phyloP scores from a whole-genome alignment of 345 rosid genomes.

The Triadica sebifera region DNA sequence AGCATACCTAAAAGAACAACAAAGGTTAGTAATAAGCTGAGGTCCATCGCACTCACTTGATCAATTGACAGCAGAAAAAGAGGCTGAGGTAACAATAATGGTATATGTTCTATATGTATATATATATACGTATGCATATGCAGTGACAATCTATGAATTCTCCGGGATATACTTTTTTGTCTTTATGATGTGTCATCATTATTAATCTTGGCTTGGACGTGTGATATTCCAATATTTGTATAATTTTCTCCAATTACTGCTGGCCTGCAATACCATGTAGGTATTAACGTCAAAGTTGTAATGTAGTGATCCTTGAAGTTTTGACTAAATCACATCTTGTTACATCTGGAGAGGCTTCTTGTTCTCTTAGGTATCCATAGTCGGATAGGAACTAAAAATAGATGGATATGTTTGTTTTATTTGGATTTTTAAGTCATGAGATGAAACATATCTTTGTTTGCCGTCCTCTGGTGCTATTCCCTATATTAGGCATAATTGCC shows the following conservation, averaged over 20 bases:
- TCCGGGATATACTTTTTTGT: constrained; percentile 1
- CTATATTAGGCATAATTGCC: too few species aligned
- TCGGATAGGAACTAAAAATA: background rate
- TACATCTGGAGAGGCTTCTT: background rate
- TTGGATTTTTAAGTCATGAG: background rate
- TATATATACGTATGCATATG: too few species aligned
- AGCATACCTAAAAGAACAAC: constrained; percentile 26
- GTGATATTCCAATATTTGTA: background rate
- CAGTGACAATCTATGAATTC: background rate
- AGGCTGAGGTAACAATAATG: background rate
- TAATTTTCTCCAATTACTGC: background rate
- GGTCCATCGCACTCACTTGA: constrained; percentile 38
- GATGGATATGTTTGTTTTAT: background rate
- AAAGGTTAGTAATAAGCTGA: constrained; percentile 30
- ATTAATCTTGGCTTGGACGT: background rate
- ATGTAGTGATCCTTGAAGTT: background rate
- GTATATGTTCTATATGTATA: background rate
- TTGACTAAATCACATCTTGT: background rate
- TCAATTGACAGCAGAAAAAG: background rate
- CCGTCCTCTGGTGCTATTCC: too few species aligned
- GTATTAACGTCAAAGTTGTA: background rate
- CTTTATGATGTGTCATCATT: background rate
- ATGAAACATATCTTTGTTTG: too few species aligned
- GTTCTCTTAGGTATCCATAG: background rate
- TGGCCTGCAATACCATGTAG: background rate